These are phyloP conservation scores for Phytophthora sansomeana DNA, from an alignment of 352 stramenopile species.

Conservation along the genomic window DNA sequence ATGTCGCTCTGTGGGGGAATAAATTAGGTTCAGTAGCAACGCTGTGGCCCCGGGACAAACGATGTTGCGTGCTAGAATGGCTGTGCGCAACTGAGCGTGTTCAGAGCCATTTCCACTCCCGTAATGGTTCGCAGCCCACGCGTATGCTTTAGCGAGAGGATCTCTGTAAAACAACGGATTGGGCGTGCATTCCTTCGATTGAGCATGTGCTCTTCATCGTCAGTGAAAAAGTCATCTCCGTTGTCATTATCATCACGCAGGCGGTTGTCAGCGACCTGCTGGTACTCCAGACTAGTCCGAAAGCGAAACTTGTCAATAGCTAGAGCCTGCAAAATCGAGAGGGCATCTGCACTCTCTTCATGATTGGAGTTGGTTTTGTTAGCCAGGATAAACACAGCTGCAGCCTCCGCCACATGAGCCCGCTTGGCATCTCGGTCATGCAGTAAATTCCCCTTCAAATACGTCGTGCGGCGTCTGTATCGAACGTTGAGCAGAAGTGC, in stretches of 20 bases:
- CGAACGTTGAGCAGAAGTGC: constrained; percentile 51
- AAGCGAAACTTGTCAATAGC: constrained; percentile 63
- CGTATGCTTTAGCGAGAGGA: constrained; percentile 54
- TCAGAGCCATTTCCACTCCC: constrained; percentile 58
- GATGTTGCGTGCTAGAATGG: constrained; percentile 59
- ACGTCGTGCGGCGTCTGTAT: constrained; percentile 59
- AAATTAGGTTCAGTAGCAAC: constrained; percentile 69
- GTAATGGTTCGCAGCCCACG: constrained; percentile 60
- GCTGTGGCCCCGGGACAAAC: constrained; percentile 60
- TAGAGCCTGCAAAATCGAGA: constrained; percentile 64
- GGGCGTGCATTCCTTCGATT: background rate
- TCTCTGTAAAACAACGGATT: constrained; percentile 61
- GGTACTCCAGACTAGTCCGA: constrained; percentile 33
- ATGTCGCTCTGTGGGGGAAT: constrained; percentile 50
- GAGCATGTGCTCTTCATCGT: background rate
- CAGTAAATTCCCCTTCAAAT: constrained; percentile 64
- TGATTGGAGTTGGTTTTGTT: constrained; percentile 45
- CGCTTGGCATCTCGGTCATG: constrained; percentile 61
- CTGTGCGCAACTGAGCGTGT: constrained; percentile 52
- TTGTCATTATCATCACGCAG: background rate
- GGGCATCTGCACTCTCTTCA: constrained; percentile 51
- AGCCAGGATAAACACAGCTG: constrained; percentile 66
- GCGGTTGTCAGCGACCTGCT: background rate
- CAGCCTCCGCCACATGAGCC: constrained; percentile 49
- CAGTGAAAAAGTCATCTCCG: background rate